Base-by-base conservation (phyloP, 75 land plant species). In the Ceratopteris richardii region DNA sequence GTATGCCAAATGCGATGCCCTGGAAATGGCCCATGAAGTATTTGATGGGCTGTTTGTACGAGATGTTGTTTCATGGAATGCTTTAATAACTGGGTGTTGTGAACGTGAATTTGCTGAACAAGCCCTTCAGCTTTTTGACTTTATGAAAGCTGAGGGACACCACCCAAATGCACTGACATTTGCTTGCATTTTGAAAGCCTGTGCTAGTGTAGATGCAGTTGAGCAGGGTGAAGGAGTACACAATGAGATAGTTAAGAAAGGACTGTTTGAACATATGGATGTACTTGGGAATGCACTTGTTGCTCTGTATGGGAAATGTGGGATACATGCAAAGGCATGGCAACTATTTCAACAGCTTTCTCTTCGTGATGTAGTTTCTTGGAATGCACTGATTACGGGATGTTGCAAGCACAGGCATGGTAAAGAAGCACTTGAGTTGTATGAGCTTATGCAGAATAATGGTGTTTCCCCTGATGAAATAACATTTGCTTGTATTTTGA, bases 1-100 rank as follows among this genome's bases (percentile, higher is more conserved):
- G 37, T 33, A 46, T 46, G 48, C 48, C 1, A 46, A 46, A 46
- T 46, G 48, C 17, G 48, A 17, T 46, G 48, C n/a, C 3, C 21
- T 17, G 1, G 21, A 46, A 17, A 46, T 7, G 17, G 48, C 48
- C 5, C 21, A 17, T 7, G 21, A 46, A 46, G 48, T 46, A 17
- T 20, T 46, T 20, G 21, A 46, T 46, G 48, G 21, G 12, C 21
- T 46, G 4, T 17, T 14, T 5, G 14, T 5, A 46, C 21, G 48
- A 20, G 48, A 20, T 46, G 48, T 46, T 7, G 48, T 46, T 14
- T 46, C 3, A 3, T 46, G 48, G 48, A 20, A n/a, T 46, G 48
- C 21, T 17, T 14, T 46, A 46, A 46, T 46, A 7, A 2, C 21
- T 7, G 48, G n/a, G 1, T 46, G 17, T 46, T 4, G 12, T 17